These are phyloP conservation scores for Durusdinium trenchii DNA, from an alignment of 73 alveolate species.

Conservation along the genomic window DNA sequence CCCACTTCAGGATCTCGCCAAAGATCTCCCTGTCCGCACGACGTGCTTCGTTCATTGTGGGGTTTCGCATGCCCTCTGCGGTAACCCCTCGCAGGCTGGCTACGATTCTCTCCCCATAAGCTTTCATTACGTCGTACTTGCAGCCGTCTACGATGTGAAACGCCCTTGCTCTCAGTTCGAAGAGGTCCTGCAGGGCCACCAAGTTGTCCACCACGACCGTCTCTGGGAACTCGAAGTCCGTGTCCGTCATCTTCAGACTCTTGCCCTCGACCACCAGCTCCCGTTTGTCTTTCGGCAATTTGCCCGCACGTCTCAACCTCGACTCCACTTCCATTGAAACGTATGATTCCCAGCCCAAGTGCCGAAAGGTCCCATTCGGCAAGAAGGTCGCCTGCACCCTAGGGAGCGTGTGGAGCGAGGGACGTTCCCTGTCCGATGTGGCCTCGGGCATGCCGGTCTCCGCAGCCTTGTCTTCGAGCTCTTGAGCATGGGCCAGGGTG, in stretches of 20 bases:
- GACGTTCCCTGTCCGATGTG: background rate
- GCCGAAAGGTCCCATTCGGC: background rate
- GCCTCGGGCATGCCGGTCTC: background rate
- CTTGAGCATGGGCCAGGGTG: background rate
- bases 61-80: background rate
- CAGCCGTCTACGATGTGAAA: background rate
- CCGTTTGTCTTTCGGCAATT: background rate
- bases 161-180: background rate
- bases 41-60: background rate
- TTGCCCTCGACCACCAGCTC: background rate
- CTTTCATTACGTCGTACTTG: background rate
- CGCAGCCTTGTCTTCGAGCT: background rate
- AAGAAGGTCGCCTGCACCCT: background rate
- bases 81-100: background rate
- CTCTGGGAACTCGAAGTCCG: background rate
- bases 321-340: background rate
- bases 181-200: background rate
- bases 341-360: background rate
- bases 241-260: background rate
- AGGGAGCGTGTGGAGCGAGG: background rate
- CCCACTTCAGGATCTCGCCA: background rate
- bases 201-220: background rate
- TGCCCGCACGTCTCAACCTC: background rate
- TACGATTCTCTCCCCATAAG: background rate
- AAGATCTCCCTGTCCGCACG: background rate